Percentiles rank a stretch among this genome's conserved stretches.
Evolutionary conservation across 441 rosid species (phyloP).

Genomic region (Flueggea neowawraea): DNA sequence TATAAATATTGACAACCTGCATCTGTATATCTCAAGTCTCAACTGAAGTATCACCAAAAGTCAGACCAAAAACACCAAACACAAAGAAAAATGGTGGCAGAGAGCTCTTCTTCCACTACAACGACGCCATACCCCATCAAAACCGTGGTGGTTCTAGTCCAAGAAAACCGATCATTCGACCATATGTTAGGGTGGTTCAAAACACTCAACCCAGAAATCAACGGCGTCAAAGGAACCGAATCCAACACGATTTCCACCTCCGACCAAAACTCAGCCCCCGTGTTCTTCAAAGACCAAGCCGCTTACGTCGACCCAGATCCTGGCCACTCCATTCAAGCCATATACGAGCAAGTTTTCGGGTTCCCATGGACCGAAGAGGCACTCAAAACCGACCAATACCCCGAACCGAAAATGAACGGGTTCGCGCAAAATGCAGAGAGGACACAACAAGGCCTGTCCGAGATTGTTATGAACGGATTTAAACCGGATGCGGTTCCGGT

Average conservation of each 20-base stretch:
- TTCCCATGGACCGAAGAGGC: slow-evolving; percentile 38
- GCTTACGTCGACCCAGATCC: slow-evolving; percentile 83
- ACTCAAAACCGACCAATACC: slow-evolving; percentile 10
- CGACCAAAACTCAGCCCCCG: slow-evolving; percentile 38
- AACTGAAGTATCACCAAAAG: too few species aligned
- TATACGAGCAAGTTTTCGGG: slow-evolving; percentile 87
- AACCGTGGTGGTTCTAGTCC: slow-evolving; percentile 78
- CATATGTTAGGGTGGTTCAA: slow-evolving; percentile 74
- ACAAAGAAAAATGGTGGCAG: neutral
- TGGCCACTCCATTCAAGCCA: slow-evolving; percentile 83
- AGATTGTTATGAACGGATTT: slow-evolving; percentile 84
- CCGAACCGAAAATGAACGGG: slow-evolving; percentile 65
- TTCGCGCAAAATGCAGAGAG: slow-evolving; percentile 78
- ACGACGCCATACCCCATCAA: slow-evolving; percentile 54
- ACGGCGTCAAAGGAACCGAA: slow-evolving; percentile 76
- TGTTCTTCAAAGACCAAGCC: slow-evolving; percentile 49
- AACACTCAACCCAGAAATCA: slow-evolving; percentile 59
- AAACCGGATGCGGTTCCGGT: slow-evolving; percentile 65
- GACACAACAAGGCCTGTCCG: slow-evolving; percentile 49
- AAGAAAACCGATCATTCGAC: slow-evolving; percentile 54
- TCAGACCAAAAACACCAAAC: too few species aligned
- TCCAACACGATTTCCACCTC: slow-evolving; percentile 70
- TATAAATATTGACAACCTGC: too few species aligned
- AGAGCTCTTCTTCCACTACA: slow-evolving; percentile 23
- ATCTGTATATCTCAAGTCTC: too few species aligned